Evolutionary conservation across 2,329 filamentous ascomycete genomes (phyloP), one percentile per base, ranked within the genome.

Genomic region (Trichoderma sp.): DNA sequence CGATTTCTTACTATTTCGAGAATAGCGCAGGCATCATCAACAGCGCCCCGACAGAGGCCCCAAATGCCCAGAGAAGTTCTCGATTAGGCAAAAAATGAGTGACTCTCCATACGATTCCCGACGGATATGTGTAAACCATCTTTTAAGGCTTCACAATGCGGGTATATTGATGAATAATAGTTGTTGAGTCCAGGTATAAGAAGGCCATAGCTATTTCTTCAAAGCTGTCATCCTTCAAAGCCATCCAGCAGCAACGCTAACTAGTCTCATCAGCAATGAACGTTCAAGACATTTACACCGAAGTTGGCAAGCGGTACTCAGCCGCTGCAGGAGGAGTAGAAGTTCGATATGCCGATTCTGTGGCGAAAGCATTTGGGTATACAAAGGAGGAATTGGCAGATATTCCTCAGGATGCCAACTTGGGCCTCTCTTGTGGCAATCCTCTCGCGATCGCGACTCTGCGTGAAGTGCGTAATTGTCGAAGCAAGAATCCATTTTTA

Each of bases 391-490:
- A 88, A 65, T 83, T 88, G 1, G 76, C 78, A 21, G 77, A 74
- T n/a, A 82, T 85, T 34, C 86, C 86, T 0, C 73, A 81, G 9
- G 83, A 82, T 56, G 79, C 86, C 30, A 88, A 88, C 74, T 79
- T 88, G 4, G 87, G 86, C 0, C 76, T 88, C 4, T 85, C 85
- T 79, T 89, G 86, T 70, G 86, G 87, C 7, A 88, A 88, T 69
- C 86, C 87, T 2, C 71, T 87, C 5, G 85, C 83, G 4, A 79
- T 85, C 8, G 84, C 87, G 3, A 84, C 80, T 36, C 69, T 88
- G 9, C 79, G 80, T 70, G 81, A 84, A 77, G 85, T 85, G 62
- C 14, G 73, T 72, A 51, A 6, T 53, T 63, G 12, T 2, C 28
- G 15, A n/a, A 30, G 9, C 56, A 15, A 15, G 1, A n/a, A 7